Conservation (phyloP, 495 filamentous ascomycete genomes). For the Xylaria grammica region DNA sequence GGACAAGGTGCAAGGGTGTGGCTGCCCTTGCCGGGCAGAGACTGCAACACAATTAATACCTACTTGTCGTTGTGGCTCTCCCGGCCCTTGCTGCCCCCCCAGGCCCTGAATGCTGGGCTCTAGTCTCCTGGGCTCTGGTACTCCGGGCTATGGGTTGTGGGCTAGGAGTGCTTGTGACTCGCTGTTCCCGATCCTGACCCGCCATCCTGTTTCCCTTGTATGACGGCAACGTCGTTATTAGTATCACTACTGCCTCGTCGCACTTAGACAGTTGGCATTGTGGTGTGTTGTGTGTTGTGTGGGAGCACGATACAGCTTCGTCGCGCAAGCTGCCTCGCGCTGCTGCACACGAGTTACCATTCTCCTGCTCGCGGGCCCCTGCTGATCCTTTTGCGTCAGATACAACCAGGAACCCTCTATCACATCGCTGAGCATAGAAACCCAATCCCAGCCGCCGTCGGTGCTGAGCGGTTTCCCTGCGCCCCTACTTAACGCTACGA, state of each 20-base stretch:
- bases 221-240: conserved; percentile 49
- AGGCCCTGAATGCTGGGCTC: background rate
- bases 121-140: conserved; percentile 6
- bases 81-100: conserved; percentile 17
- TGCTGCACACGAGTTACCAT: conserved; percentile 36
- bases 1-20: conserved; percentile 21
- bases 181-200: conserved; percentile 49
- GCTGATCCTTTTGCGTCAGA: conserved; percentile 45
- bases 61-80: conserved; percentile 26
- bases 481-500: conserved; percentile 41
- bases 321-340: conserved; percentile 39
- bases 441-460: conserved; percentile 49
- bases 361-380: conserved; percentile 32
- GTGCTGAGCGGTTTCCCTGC: conserved; percentile 52
- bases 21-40: conserved; percentile 31
- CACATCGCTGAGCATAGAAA: conserved; percentile 53
- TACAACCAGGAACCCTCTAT: conserved; percentile 53
- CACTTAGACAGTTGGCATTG: conserved; percentile 42
- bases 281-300: conserved; percentile 35
- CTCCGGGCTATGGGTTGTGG: conserved; percentile 13
- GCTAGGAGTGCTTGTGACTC: conserved; percentile 37
- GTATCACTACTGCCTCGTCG: conserved; percentile 46
- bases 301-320: conserved; percentile 40
- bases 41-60: conserved; percentile 24
- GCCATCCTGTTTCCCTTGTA: conserved; percentile 41